These are phyloP conservation scores for Aspergillus alliaceus DNA, from an alignment of 2,329 filamentous ascomycete species.

Conservation along the genomic window DNA sequence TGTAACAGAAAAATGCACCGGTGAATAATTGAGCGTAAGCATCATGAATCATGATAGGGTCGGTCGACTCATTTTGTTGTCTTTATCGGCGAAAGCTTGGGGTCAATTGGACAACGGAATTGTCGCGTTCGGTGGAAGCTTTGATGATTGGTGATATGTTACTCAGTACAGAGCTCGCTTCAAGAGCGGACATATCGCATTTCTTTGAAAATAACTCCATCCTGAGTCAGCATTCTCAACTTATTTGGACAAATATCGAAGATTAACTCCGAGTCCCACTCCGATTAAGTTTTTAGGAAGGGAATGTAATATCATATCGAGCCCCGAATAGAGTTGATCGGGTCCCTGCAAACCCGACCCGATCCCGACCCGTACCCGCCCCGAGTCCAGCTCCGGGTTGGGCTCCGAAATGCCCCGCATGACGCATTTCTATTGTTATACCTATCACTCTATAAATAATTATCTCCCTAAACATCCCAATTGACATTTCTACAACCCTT, in stretches of 20 bases:
- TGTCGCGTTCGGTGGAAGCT: not conserved
- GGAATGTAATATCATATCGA: not conserved
- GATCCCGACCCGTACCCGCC: too few relatives aligned
- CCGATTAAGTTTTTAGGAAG: not conserved
- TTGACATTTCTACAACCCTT: constrained; percentile 4
- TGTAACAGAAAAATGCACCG: not conserved
- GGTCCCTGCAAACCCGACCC: too few relatives aligned
- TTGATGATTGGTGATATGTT: not conserved
- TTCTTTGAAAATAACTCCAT: not conserved
- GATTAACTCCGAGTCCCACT: not conserved
- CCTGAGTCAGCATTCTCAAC: not conserved
- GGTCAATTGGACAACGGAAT: not conserved
- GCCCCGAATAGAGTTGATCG: too few relatives aligned
- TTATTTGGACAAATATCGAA: too few relatives aligned
- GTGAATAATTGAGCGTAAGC: not conserved
- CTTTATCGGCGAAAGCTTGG: not conserved
- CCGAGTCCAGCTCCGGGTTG: too few relatives aligned
- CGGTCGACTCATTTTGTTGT: not conserved
- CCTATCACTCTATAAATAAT: not conserved
- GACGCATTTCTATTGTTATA: not conserved
- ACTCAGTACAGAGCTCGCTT: too few relatives aligned
- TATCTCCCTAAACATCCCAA: not conserved
- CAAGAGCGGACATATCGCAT: not conserved
- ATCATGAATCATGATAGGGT: not conserved
- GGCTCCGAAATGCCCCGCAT: not conserved